Conservation (phyloP, 768 basidiomycete species). For the Pisolithus marmoratus region DNA sequence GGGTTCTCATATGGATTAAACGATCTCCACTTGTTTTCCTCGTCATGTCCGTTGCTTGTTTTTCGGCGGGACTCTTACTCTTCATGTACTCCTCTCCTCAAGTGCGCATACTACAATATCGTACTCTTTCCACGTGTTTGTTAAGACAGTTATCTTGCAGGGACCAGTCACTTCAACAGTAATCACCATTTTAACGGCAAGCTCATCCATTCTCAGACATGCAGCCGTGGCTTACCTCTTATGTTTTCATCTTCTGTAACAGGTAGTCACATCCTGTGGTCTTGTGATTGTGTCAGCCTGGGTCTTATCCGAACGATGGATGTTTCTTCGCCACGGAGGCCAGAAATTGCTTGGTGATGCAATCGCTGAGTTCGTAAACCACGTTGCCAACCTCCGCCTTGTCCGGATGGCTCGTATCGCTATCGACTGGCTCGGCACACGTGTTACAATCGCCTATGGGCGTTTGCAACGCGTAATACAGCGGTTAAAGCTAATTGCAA, state of each 20-base stretch:
- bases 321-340: constrained; percentile 43
- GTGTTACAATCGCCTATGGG: constrained; percentile 14
- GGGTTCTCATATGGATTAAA: constrained; percentile 78
- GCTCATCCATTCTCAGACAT: constrained; percentile 3
- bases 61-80: constrained; percentile 71
- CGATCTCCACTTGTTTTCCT: constrained; percentile 78
- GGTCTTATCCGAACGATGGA: constrained; percentile 49
- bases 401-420: constrained; percentile 20
- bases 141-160: constrained; percentile 32
- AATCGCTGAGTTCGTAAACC: constrained; percentile 21
- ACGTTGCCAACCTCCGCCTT: constrained; percentile 21
- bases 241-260: not conserved
- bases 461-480: constrained; percentile 17
- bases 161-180: constrained; percentile 56
- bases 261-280: constrained; percentile 37
- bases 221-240: constrained; percentile 2
- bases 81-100: constrained; percentile 73
- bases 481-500: constrained; percentile 20
- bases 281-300: constrained; percentile 47
- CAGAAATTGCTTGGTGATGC: constrained; percentile 48
- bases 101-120: constrained; percentile 33
- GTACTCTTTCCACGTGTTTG: constrained; percentile 16
- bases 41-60: constrained; percentile 78
- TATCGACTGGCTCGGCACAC: constrained; percentile 18
- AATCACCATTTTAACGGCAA: constrained; percentile 65